Conservation (phyloP, 208 protist species). For the Blechomonas ayalai region DNA sequence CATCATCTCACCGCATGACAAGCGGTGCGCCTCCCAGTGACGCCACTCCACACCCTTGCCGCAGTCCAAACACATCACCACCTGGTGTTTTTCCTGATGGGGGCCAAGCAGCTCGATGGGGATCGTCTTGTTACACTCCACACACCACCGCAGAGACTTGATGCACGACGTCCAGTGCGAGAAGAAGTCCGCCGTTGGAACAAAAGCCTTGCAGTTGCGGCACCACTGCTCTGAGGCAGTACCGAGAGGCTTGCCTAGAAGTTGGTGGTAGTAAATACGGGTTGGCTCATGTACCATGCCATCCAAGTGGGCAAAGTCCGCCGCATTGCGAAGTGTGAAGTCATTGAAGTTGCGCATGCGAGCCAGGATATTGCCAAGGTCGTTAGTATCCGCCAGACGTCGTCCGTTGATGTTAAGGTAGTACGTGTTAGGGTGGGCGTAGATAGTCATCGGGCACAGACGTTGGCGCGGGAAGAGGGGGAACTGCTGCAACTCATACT, state of each 20-base stretch:
- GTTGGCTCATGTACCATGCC: conserved; percentile 88
- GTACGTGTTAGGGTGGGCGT: conserved; percentile 40
- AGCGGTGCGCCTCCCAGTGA: conserved; percentile 81
- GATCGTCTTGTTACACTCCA: conserved; percentile 70
- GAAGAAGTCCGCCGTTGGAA: conserved; percentile 54
- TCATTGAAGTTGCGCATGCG: conserved; percentile 69
- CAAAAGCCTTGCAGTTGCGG: conserved; percentile 86
- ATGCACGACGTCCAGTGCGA: conserved; percentile 75
- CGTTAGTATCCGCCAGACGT: conserved; percentile 83
- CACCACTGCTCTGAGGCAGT: conserved; percentile 74
- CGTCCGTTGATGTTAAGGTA: conserved; percentile 69
- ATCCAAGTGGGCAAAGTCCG: conserved; percentile 68
- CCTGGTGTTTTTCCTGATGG: conserved; percentile 86
- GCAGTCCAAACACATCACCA: conserved; percentile 87
- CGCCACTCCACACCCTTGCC: conserved; percentile 83
- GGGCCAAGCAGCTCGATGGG: conserved; percentile 71
- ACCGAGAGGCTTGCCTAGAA: conserved; percentile 32
- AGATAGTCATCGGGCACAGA: conserved; percentile 57
- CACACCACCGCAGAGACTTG: conserved; percentile 75
- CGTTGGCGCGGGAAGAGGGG: conserved; percentile 70
- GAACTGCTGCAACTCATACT: conserved; percentile 76
- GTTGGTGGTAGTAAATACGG: conserved; percentile 81
- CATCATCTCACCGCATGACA: conserved; percentile 83
- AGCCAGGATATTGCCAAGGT: conserved; percentile 82
- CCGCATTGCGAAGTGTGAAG: conserved; percentile 69